phyloP scores from a whole-genome alignment of 192 early-diverging fungal genomes.

The Umbelopsis ramanniana region DNA sequence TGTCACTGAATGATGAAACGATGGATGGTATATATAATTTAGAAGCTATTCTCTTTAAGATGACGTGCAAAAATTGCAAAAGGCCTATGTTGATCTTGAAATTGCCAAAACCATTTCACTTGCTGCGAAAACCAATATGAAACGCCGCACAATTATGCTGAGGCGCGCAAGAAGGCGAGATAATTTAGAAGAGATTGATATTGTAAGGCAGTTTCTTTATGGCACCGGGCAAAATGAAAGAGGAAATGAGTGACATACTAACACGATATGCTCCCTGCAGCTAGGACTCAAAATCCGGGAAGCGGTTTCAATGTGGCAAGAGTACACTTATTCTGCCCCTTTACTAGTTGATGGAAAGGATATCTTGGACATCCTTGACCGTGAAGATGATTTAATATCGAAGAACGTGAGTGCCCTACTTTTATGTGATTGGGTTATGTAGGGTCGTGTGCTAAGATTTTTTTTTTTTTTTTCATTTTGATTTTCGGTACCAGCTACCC shows the following conservation, averaged over 20 bases:
- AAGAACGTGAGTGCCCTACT: slow-evolving; percentile 4
- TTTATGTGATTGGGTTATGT: no score
- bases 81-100: slow-evolving; percentile 40
- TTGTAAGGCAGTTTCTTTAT: slow-evolving; percentile 5
- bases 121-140: slow-evolving; percentile 42
- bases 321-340: slow-evolving; percentile 16
- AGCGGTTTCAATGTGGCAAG: slow-evolving; percentile 20
- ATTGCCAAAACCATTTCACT: slow-evolving; percentile 37
- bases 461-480: slow-evolving; percentile 3
- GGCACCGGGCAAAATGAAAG: neutral
- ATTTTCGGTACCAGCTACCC: neutral
- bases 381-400: slow-evolving; percentile 23
- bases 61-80: slow-evolving; percentile 35
- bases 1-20: neutral
- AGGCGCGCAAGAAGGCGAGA: slow-evolving; percentile 28
- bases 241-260: neutral
- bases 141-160: slow-evolving; percentile 32
- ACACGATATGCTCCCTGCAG: neutral
- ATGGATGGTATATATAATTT: neutral
- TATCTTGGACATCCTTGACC: slow-evolving; percentile 28
- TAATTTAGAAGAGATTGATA: slow-evolving; percentile 26
- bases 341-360: slow-evolving; percentile 26
- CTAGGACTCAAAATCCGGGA: slow-evolving; percentile 22
- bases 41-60: slow-evolving; percentile 3
- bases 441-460: no score